Evolutionary conservation across 305 asterid species (phyloP).

Genomic region (Fraxinus nigra): DNA sequence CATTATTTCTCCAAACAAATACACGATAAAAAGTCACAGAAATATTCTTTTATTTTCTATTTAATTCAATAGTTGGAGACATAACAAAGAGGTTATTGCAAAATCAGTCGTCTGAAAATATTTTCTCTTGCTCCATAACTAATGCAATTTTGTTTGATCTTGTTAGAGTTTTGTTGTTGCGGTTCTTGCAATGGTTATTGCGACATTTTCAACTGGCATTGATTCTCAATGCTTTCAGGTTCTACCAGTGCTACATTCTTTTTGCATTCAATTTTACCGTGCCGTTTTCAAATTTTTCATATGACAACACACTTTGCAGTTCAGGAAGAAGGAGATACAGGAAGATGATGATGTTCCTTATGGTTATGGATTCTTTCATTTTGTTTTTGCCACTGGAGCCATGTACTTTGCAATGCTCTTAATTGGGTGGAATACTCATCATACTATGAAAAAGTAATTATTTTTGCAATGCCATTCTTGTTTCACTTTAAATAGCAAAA

Average conservation of each 20-base stretch:
- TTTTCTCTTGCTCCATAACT: not conserved
- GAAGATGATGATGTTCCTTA: conserved; percentile 53
- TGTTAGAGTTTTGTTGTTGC: conserved; percentile 59
- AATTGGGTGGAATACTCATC: conserved; percentile 55
- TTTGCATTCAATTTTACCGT: not conserved
- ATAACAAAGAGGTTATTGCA: not conserved
- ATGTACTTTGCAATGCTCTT: conserved; percentile 58
- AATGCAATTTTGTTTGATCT: not conserved
- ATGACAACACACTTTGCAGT: conserved; percentile 31
- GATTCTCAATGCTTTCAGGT: conserved; percentile 60
- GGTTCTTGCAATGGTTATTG: conserved; percentile 48
- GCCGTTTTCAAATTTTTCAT: not conserved
- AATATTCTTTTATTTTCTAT: not conserved
- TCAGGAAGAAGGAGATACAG: conserved; percentile 41
- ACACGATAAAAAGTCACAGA: not conserved
- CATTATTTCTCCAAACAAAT: not conserved
- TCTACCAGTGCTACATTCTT: not conserved
- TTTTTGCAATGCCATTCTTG: not conserved
- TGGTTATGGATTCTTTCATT: conserved; percentile 52
- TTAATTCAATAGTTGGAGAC: not conserved
- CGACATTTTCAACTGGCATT: conserved; percentile 54
- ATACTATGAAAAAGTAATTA: conserved; percentile 45
- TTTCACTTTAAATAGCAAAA: not conserved
- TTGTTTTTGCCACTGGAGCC: conserved; percentile 56
- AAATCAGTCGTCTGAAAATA: not conserved